phyloP scores from a whole-genome alignment of 305 asterid genomes.

The Solanum hybrid region DNA sequence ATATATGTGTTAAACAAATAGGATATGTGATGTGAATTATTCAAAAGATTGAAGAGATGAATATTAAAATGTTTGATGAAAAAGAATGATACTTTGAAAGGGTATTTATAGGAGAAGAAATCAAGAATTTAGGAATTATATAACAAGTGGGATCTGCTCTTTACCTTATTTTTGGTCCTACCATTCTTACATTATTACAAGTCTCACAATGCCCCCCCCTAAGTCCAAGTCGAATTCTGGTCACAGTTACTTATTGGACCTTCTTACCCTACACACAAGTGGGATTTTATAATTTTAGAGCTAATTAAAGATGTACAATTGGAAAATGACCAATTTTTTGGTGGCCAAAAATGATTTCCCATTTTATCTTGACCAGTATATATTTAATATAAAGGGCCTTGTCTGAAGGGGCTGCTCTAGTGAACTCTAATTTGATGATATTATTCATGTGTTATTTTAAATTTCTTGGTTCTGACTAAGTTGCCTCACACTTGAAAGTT shows the following conservation, averaged over 20 bases:
- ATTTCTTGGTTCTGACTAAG: background rate
- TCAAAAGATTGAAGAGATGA: background rate
- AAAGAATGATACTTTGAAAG: background rate
- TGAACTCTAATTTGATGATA: background rate
- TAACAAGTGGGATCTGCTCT: background rate
- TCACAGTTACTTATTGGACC: background rate
- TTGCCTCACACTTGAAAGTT: background rate
- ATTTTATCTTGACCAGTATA: background rate
- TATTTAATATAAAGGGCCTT: background rate
- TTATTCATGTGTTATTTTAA: background rate
- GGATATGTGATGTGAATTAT: background rate
- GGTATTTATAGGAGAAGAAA: constrained; percentile 38
- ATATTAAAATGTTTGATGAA: background rate
- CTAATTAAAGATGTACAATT: background rate
- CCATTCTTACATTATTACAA: background rate
- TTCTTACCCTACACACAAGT: background rate
- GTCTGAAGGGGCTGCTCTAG: background rate
- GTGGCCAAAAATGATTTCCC: background rate
- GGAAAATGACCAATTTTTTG: background rate
- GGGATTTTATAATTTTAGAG: background rate
- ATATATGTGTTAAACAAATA: background rate
- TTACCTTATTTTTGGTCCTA: background rate
- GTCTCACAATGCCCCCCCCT: background rate
- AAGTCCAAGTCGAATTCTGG: background rate
- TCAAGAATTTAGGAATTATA: background rate